phyloP scores from a whole-genome alignment of 2,329 filamentous ascomycete genomes.

The Sphaerostilbella broomeana region DNA sequence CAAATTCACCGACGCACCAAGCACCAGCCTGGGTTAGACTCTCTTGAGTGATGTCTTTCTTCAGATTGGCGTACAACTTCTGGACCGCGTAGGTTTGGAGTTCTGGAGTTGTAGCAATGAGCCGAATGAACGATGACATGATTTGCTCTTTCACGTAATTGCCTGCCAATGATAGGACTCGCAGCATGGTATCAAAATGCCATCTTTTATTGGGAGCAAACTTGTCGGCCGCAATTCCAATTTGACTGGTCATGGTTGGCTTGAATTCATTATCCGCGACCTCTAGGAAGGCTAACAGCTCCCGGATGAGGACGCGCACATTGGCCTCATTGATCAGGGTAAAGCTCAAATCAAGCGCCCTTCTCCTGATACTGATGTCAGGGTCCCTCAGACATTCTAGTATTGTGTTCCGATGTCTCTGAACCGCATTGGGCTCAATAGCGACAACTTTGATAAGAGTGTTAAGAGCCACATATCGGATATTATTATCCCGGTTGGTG shows the following conservation, averaged over 20 bases:
- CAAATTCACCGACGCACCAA: conserved; percentile 98
- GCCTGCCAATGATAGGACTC: conserved; percentile 86
- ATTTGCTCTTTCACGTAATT: conserved; percentile 99
- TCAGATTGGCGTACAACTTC: conserved; percentile 83
- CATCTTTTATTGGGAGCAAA: conserved; percentile 96
- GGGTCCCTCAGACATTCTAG: conserved; percentile 92
- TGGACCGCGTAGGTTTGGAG: conserved; percentile 95
- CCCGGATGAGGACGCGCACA: conserved; percentile 85
- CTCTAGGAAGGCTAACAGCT: conserved; percentile 90
- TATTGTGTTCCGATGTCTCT: conserved; percentile 95
- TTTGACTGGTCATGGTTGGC: conserved; percentile 95
- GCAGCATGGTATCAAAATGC: conserved; percentile 97
- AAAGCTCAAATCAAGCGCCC: conserved; percentile 95
- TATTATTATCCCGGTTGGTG: conserved; percentile 98
- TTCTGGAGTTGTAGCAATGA: conserved; percentile 91
- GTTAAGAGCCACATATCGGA: conserved; percentile 94
- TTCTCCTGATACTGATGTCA: conserved; percentile 92
- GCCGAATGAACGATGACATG: conserved; percentile 87
- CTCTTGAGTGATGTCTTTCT: conserved; percentile 96
- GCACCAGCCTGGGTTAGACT: conserved; percentile 86
- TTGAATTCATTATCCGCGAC: conserved; percentile 99
- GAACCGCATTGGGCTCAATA: conserved; percentile 94
- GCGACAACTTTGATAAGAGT: conserved; percentile 97
- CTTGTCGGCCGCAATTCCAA: conserved; percentile 91
- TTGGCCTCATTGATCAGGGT: conserved; percentile 97